Evolutionary conservation across 1,284 basidiomycete genomes (phyloP), one percentile per base, ranked within the genome.

Genomic region (Gomphus bonarii): DNA sequence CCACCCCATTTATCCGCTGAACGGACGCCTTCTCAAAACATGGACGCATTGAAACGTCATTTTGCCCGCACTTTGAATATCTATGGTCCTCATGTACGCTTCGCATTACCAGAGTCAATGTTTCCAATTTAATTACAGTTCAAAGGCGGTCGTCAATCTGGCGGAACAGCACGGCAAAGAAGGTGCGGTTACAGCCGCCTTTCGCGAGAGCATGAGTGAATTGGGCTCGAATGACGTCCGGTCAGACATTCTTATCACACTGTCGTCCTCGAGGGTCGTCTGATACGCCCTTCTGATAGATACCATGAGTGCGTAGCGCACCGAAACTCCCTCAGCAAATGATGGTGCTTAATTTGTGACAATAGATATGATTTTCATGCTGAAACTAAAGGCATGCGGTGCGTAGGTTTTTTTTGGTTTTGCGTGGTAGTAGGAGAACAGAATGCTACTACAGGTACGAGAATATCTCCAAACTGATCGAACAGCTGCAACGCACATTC

Each of bases 111-210:
- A 25, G n/a, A 20, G 28, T 30, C 14, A 50, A 44, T 31, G 33
- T 33, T 14, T 58, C n/a, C 3, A 31, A 16, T 31, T 38, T 51
- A 28, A 20, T 9, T 22, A 11, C 11, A 42, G 38, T 22, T 40
- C 30, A 7, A 60, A 91, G 91, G 85, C 80, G 1, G 78, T 89
- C 59, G 77, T 97, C 57, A 97, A 97, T 65, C 77, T 99, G 6
- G 91, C 94, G 0, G 95, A 98, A 65, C 85, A 90, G 65, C 78
- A 82, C 8, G 95, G 95, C 8, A 95, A 90, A 66, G 95, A 99
- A 71, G 85, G 79, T 0, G 70, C 74, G 1, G 80, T 98, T 12
- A 92, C 93, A 0, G 74, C 80, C 57, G 88, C 85, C 9, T 99
- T 92, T 67, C 73, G 80, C 38, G 80, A 88, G 33, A 82, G 82